Percentiles rank a stretch among this genome's conserved stretches.
These are phyloP conservation scores for Neurospora sp. DNA, from an alignment of 495 filamentous ascomycete genomes.

Conservation along the genomic window DNA sequence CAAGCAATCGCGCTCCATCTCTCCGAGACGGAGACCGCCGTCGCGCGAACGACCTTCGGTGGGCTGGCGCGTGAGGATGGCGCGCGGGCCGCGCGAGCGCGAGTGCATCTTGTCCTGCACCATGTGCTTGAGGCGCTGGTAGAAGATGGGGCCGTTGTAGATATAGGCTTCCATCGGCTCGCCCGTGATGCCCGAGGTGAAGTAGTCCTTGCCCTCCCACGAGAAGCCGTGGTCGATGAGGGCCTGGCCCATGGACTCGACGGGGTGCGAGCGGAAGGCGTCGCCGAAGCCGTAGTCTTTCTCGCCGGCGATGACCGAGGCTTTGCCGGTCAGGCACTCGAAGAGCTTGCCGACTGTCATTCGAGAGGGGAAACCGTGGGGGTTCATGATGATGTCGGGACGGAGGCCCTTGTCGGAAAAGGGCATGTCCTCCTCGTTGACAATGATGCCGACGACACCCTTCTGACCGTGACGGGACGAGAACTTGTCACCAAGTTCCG, in stretches of 20 bases:
- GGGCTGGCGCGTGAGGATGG: constrained; percentile 88
- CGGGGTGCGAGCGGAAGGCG: constrained; percentile 86
- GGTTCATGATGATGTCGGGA: constrained; percentile 99
- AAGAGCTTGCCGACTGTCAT: constrained; percentile 99
- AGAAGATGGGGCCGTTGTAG: constrained; percentile 98
- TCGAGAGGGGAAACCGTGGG: constrained; percentile 97
- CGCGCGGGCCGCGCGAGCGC: constrained; percentile 77
- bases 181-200: constrained; percentile 91
- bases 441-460: constrained; percentile 93
- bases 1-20: constrained; percentile 98
- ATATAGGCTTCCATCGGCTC: constrained; percentile 90
- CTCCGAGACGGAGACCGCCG: constrained; percentile 86
- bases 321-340: constrained; percentile 90
- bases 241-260: constrained; percentile 78
- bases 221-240: constrained; percentile 83
- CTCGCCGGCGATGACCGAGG: constrained; percentile 71
- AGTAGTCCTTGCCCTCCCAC: constrained; percentile 92
- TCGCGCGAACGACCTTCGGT: constrained; percentile 91
- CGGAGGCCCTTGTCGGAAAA: constrained; percentile 84
- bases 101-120: constrained; percentile 99
- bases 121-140: constrained; percentile 99
- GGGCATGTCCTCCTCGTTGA: constrained; percentile 91
- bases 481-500: constrained; percentile 96
- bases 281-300: constrained; percentile 76
- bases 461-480: constrained; percentile 99